A percentile compares a stretch with the other conserved stretches of the same genome.
phyloP scores from a whole-genome alignment of 2,329 filamentous ascomycete genomes.

The Capronia epimyces region DNA sequence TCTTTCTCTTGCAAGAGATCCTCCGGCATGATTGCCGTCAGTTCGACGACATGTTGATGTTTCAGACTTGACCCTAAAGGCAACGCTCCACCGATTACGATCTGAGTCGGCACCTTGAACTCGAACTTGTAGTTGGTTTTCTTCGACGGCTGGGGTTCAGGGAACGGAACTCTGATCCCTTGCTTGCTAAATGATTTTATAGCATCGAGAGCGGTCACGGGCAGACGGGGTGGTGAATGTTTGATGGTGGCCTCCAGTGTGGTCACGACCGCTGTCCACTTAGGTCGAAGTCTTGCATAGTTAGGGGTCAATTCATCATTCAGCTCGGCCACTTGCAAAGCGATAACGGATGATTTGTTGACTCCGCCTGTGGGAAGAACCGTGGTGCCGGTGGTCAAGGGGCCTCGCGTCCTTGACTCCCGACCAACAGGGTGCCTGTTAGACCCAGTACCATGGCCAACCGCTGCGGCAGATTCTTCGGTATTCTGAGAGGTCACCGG shows the following conservation, averaged over 20 bases:
- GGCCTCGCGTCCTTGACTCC: neutral
- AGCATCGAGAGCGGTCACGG: slow-evolving; percentile 58
- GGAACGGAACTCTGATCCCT: slow-evolving; percentile 73
- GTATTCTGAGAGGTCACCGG: too few species aligned
- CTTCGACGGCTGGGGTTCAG: slow-evolving; percentile 68
- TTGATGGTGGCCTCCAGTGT: slow-evolving; percentile 52
- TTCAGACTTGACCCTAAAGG: slow-evolving; percentile 68
- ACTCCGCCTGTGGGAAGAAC: slow-evolving; percentile 16
- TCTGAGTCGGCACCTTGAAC: slow-evolving; percentile 67
- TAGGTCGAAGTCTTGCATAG: slow-evolving; percentile 42
- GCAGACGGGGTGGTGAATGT: slow-evolving; percentile 47
- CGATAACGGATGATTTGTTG: slow-evolving; percentile 18
- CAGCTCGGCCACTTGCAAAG: slow-evolving; percentile 59
- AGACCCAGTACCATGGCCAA: neutral
- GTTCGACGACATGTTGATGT: slow-evolving; percentile 60
- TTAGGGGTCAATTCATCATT: slow-evolving; percentile 53
- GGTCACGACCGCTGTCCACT: slow-evolving; percentile 50
- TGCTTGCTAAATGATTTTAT: slow-evolving; percentile 61
- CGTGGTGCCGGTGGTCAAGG: neutral
- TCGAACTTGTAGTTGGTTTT: slow-evolving; percentile 77
- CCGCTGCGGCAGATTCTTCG: neutral
- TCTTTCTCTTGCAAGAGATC: slow-evolving; percentile 87
- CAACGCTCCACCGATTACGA: slow-evolving; percentile 89
- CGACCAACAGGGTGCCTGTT: neutral
- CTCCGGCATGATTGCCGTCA: slow-evolving; percentile 79